Evolutionary conservation across 768 basidiomycete genomes (phyloP).

Genomic region (Tremella yokohamensis): DNA sequence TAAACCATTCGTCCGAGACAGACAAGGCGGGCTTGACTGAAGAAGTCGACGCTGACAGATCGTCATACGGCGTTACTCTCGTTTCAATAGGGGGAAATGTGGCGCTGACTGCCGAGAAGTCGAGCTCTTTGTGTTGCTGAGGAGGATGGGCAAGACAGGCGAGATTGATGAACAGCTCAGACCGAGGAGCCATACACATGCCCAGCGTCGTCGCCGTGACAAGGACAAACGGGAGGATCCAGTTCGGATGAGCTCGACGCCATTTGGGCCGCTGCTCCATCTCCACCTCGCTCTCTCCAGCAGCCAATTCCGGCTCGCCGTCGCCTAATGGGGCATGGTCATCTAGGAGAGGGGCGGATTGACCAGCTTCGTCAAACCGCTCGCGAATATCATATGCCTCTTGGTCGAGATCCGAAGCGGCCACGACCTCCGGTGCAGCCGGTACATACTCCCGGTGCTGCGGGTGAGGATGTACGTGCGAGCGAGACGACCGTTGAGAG

Average conservation of each 20-base stretch:
- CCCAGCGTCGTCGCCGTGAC: conserved; percentile 40
- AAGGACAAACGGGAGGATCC: conserved; percentile 44
- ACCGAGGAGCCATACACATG: conserved; percentile 44
- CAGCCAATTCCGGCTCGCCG: too few relatives aligned
- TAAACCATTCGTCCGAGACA: conserved; percentile 41
- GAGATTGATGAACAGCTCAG: conserved; percentile 46
- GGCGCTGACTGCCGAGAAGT: not conserved
- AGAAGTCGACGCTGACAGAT: not conserved
- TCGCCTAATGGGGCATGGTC: too few relatives aligned
- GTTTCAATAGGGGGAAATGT: not conserved
- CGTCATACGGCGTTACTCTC: not conserved
- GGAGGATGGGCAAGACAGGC: conserved; percentile 50
- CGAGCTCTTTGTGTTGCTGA: conserved; percentile 8
- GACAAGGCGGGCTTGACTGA: conserved; percentile 10
- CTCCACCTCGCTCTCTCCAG: conserved; percentile 26
- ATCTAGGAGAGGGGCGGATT: too few relatives aligned
- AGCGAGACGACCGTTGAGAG: too few relatives aligned
- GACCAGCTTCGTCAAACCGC: too few relatives aligned
- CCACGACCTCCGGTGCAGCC: not conserved
- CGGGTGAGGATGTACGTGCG: conserved; percentile 1
- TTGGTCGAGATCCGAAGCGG: not conserved
- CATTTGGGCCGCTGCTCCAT: conserved; percentile 36
- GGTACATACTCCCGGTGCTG: conserved; percentile 1
- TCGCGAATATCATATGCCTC: too few relatives aligned
- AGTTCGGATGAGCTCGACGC: conserved; percentile 32